Conservation (phyloP, 164 flowering plant genomes). For the Amborella trichopoda region DNA sequence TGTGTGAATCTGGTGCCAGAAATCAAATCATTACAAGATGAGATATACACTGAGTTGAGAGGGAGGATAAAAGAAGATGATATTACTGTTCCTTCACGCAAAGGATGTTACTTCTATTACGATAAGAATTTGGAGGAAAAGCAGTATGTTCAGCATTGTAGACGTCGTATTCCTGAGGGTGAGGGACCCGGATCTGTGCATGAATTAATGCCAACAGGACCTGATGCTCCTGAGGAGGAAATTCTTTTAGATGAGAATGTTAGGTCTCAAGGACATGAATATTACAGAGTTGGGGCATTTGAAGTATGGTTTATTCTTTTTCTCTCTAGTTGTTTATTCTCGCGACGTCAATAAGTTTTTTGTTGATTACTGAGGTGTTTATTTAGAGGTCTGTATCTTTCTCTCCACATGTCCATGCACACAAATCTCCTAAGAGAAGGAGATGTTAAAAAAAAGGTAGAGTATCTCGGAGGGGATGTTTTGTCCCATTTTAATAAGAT, state of each 20-base stretch:
- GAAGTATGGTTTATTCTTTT: constrained; percentile 20
- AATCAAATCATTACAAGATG: constrained; percentile 46
- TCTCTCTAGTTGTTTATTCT: no score
- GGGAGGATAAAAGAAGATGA: constrained; percentile 89
- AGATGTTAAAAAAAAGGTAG: no score
- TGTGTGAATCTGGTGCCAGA: no score
- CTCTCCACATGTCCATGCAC: no score
- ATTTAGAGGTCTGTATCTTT: no score
- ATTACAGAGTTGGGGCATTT: constrained; percentile 57
- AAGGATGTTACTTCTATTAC: constrained; percentile 68
- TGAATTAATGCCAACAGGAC: constrained; percentile 60
- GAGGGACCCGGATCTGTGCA: constrained; percentile 36
- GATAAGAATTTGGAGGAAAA: constrained; percentile 56
- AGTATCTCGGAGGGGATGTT: no score
- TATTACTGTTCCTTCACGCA: constrained; percentile 59
- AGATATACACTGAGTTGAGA: constrained; percentile 59
- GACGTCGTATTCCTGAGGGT: constrained; percentile 28
- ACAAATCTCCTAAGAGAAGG: no score
- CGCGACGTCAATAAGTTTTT: no score
- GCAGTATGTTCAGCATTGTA: constrained; percentile 76
- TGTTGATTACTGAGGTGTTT: no score
- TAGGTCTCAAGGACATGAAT: constrained; percentile 47
- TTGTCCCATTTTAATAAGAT: no score
- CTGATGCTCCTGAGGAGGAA: constrained; percentile 69
- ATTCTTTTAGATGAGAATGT: constrained; percentile 79